These are phyloP conservation scores for Exophiala mesophila DNA, from an alignment of 2,329 filamentous ascomycete genomes.

Conservation along the genomic window DNA sequence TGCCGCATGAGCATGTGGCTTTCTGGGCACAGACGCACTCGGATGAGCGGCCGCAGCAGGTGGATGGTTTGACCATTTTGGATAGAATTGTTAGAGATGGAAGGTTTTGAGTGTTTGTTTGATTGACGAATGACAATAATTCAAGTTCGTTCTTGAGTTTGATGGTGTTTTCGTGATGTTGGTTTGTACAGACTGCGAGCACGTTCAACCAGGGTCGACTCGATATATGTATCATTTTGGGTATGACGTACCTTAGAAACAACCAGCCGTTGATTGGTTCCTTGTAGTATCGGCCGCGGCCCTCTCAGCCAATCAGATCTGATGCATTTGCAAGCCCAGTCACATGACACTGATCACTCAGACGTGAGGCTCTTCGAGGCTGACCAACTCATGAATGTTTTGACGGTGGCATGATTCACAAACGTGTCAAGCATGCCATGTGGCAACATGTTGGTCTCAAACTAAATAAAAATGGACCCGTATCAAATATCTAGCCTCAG, in stretches of 20 bases:
- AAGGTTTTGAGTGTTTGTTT: not conserved
- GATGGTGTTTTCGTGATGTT: too few species aligned
- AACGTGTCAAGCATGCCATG: too few species aligned
- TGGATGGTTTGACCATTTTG: slow-evolving; percentile 46
- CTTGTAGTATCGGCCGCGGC: too few species aligned
- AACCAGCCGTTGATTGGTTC: not conserved
- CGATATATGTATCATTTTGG: too few species aligned
- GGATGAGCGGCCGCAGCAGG: slow-evolving; percentile 57
- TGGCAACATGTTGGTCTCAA: too few species aligned
- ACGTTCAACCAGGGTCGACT: too few species aligned
- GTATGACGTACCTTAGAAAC: not conserved
- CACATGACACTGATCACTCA: not conserved
- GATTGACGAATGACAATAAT: not conserved
- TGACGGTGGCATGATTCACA: not conserved
- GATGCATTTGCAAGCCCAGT: not conserved
- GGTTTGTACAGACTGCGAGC: too few species aligned
- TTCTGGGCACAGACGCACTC: slow-evolving; percentile 55
- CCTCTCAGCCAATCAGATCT: not conserved
- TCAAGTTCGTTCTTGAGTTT: not conserved
- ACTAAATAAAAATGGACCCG: too few species aligned
- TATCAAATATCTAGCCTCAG: too few species aligned
- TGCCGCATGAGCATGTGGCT: slow-evolving; percentile 78
- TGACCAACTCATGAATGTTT: not conserved
- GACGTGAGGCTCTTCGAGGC: too few species aligned
- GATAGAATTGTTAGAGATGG: not conserved